Conservation (phyloP, 768 basidiomycete species). For the Lyophyllum decastes region DNA sequence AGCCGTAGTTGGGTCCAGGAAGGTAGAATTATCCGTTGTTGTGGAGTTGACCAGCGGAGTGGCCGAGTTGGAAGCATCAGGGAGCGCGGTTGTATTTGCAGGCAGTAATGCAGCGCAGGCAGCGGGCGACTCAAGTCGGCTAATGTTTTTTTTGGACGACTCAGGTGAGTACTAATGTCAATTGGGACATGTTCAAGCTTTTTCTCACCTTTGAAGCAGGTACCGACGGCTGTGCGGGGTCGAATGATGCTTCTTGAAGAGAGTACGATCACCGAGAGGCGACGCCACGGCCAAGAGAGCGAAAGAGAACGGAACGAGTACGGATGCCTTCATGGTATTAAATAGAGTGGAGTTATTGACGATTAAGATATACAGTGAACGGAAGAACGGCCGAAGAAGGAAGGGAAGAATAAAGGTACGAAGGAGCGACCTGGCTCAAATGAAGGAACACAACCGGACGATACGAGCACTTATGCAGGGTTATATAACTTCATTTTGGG, state of each 20-base stretch:
- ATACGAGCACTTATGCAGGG: too few relatives aligned
- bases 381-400: constrained; percentile 8
- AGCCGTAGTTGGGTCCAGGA: neutral
- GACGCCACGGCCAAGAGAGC: constrained; percentile 29
- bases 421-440: constrained; percentile 37
- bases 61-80: too few relatives aligned
- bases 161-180: neutral
- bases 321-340: too few relatives aligned
- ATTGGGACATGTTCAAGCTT: constrained; percentile 1
- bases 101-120: too few relatives aligned
- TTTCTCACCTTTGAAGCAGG: constrained; percentile 32
- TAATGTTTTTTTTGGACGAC: too few relatives aligned
- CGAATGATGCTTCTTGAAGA: constrained; percentile 32
- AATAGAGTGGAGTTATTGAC: too few relatives aligned
- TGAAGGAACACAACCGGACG: constrained; percentile 19
- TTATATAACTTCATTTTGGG: too few relatives aligned
- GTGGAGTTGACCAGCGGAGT: too few relatives aligned
- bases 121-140: too few relatives aligned
- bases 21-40: too few relatives aligned
- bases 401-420: constrained; percentile 18
- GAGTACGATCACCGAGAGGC: constrained; percentile 34
- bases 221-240: constrained; percentile 28
- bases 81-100: too few relatives aligned
- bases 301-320: constrained; percentile 27
- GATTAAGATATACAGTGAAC: constrained; percentile 15